Conservation (phyloP, 1,284 basidiomycete species). For the Tilletia walkeri region DNA sequence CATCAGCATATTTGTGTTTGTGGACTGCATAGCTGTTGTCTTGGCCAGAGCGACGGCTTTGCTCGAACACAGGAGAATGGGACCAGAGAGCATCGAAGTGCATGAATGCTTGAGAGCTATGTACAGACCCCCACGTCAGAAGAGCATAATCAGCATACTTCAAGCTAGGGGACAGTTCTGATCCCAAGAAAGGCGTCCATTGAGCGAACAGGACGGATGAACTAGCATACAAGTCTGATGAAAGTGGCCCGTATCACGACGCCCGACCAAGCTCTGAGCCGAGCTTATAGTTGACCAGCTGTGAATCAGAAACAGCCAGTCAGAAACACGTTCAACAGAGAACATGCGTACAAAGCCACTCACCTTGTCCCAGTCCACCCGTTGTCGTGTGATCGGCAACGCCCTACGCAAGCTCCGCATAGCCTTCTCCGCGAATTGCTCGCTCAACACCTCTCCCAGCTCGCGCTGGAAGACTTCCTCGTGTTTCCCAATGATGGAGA, state of each 20-base stretch:
- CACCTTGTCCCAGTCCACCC: slow-evolving; percentile 55
- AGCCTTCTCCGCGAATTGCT: slow-evolving; percentile 40
- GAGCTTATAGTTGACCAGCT: slow-evolving; percentile 19
- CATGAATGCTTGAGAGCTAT: too few species aligned
- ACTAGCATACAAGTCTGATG: too few species aligned
- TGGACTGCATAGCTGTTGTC: too few species aligned
- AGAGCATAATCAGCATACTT: too few species aligned
- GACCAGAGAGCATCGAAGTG: too few species aligned
- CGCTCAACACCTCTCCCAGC: slow-evolving; percentile 33
- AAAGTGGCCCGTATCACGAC: neutral
- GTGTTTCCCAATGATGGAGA: slow-evolving; percentile 31
- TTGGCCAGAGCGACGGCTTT: too few species aligned
- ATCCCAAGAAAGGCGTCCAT: too few species aligned
- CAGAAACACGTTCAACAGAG: neutral
- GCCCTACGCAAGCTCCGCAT: slow-evolving; percentile 49
- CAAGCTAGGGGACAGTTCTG: too few species aligned
- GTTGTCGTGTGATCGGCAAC: slow-evolving; percentile 51
- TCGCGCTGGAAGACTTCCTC: slow-evolving; percentile 44
- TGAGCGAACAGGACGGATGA: too few species aligned
- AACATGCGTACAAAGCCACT: slow-evolving; percentile 4
- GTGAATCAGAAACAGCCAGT: neutral
- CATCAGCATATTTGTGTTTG: too few species aligned
- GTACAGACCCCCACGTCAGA: too few species aligned
- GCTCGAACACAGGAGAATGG: too few species aligned
- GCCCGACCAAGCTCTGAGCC: slow-evolving; percentile 1